A percentile compares a stretch with the other conserved stretches of the same genome.
Evolutionary conservation across 306 rosid genomes (phyloP).

Genomic region (Lagenaria siceraria): DNA sequence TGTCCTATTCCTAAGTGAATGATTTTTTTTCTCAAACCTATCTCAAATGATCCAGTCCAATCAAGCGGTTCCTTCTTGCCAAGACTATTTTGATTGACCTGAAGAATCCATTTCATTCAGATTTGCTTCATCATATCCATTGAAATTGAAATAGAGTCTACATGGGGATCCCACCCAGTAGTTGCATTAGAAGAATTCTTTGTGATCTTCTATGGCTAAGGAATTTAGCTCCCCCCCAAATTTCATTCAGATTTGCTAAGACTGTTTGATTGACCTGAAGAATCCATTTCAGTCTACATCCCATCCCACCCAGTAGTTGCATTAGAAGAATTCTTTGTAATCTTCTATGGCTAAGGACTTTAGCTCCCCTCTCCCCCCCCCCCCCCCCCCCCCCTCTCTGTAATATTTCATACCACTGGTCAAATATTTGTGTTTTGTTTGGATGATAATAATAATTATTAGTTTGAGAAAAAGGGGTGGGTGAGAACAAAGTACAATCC

Average conservation of each 20-base stretch:
- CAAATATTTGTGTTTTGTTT: background rate
- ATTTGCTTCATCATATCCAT: background rate
- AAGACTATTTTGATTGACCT: background rate
- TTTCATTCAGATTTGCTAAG: too few species aligned
- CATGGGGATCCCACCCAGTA: background rate
- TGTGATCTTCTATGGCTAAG: background rate
- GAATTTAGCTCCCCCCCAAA: background rate
- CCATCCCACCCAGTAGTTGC: background rate
- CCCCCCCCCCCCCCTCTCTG: background rate
- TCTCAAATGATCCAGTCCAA: slow-evolving; percentile 5
- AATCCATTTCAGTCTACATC: too few species aligned
- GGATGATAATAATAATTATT: background rate
- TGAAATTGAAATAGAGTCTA: background rate
- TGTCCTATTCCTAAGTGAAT: background rate
- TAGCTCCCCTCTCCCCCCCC: background rate
- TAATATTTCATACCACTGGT: background rate
- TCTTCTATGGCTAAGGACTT: background rate
- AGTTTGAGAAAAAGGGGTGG: background rate
- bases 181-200: background rate
- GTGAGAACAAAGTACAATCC: background rate
- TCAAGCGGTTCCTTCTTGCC: background rate
- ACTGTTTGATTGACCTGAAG: too few species aligned
- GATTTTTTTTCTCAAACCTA: background rate
- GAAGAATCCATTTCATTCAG: background rate
- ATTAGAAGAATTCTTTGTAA: background rate